phyloP scores from a whole-genome alignment of 2,329 filamentous ascomycete species.

The Fusarium newnesense region DNA sequence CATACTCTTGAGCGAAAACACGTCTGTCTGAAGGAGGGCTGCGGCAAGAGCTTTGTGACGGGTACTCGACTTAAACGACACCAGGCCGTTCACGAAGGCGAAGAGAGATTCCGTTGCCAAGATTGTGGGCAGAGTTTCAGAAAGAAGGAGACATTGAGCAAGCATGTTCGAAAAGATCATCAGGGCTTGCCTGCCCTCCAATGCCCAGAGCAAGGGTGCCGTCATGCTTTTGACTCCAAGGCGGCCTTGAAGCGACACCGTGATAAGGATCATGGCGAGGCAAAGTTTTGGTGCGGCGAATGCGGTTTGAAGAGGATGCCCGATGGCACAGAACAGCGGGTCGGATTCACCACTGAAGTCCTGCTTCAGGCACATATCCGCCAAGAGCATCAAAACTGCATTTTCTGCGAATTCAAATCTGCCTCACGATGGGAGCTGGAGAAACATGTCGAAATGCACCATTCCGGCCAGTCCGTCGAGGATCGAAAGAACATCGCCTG shows the following conservation, averaged over 20 bases:
- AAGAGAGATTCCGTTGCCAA: slow-evolving; percentile 79
- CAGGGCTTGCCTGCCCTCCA: slow-evolving; percentile 75
- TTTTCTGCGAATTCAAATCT: slow-evolving; percentile 77
- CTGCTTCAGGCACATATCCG: slow-evolving; percentile 79
- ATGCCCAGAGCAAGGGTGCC: slow-evolving; percentile 72
- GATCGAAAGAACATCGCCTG: slow-evolving; percentile 76
- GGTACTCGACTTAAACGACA: slow-evolving; percentile 82
- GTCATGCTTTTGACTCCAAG: slow-evolving; percentile 77
- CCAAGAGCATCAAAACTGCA: slow-evolving; percentile 78
- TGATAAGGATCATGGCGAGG: slow-evolving; percentile 74
- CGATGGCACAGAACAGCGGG: slow-evolving; percentile 53
- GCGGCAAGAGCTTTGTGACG: slow-evolving; percentile 84
- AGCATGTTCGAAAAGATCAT: slow-evolving; percentile 83
- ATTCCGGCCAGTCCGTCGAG: slow-evolving; percentile 70
- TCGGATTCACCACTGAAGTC: slow-evolving; percentile 77
- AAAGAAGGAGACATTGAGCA: slow-evolving; percentile 86
- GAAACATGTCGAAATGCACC: slow-evolving; percentile 80
- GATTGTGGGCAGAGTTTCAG: slow-evolving; percentile 84
- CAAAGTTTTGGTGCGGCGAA: slow-evolving; percentile 80
- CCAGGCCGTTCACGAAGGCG: slow-evolving; percentile 76
- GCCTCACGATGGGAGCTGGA: slow-evolving; percentile 74
- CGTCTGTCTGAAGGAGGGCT: slow-evolving; percentile 76
- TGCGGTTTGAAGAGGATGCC: slow-evolving; percentile 63
- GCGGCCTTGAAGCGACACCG: slow-evolving; percentile 77
- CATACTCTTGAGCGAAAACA: slow-evolving; percentile 79